phyloP scores from a whole-genome alignment of 352 stramenopile genomes.

The Hyaloperonospora arabidopsidis region DNA sequence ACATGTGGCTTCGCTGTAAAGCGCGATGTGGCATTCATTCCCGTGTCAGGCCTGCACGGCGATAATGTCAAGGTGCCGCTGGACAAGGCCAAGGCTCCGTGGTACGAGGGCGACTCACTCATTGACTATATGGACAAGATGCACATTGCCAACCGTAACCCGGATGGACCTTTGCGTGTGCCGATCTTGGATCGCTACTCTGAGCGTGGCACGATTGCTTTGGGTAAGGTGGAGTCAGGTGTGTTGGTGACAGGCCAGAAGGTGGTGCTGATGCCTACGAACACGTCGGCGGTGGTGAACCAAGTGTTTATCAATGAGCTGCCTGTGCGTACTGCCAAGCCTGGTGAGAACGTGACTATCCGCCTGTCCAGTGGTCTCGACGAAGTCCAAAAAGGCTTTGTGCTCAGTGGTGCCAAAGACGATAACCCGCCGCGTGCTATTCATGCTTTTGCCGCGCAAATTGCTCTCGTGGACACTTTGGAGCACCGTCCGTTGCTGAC shows the following conservation, averaged over 20 bases:
- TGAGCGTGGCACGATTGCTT: conserved; percentile 93
- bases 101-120: conserved; percentile 94
- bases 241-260: conserved; percentile 89
- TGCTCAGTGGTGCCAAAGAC: conserved; percentile 81
- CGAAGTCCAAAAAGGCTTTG: conserved; percentile 88
- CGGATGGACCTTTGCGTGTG: conserved; percentile 88
- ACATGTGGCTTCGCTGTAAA: conserved; percentile 97
- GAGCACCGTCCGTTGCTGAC: conserved; percentile 96
- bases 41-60: conserved; percentile 93
- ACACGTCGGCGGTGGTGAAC: conserved; percentile 47
- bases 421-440: conserved; percentile 48
- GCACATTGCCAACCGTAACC: conserved; percentile 86
- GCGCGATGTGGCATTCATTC: conserved; percentile 95
- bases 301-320: conserved; percentile 91
- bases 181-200: conserved; percentile 96
- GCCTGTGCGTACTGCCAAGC: conserved; percentile 90
- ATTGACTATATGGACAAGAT: conserved; percentile 91
- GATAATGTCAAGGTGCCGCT: conserved; percentile 94
- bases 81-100: conserved; percentile 59
- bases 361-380: conserved; percentile 87
- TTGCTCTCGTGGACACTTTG: conserved; percentile 94
- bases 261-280: conserved; percentile 93
- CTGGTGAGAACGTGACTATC: conserved; percentile 97
- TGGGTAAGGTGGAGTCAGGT: conserved; percentile 98
- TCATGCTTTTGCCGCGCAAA: conserved; percentile 86